Evolutionary conservation across 2,329 filamentous ascomycete genomes (phyloP).

Genomic region (Xylaria sp.): DNA sequence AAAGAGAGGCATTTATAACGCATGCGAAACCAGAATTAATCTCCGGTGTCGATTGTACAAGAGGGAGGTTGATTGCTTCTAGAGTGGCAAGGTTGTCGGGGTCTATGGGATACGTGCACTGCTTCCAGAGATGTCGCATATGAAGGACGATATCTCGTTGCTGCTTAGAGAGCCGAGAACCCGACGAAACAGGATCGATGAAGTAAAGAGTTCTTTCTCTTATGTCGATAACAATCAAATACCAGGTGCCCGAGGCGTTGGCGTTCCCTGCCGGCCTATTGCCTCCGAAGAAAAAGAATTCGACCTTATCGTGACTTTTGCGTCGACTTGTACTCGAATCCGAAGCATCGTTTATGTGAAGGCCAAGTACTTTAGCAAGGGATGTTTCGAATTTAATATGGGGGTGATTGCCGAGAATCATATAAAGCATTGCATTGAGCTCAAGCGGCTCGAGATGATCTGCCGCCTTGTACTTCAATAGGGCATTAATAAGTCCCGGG

Average conservation of each 20-base stretch:
- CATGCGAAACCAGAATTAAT: neutral
- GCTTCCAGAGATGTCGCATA: constrained; percentile 1
- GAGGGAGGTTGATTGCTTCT: neutral
- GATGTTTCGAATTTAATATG: neutral
- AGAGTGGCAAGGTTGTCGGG: neutral
- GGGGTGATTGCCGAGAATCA: neutral
- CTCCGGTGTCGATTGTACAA: neutral
- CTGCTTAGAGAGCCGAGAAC: neutral
- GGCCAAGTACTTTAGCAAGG: neutral
- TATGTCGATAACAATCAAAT: neutral
- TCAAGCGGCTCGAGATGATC: neutral
- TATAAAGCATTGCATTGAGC: constrained; percentile 7
- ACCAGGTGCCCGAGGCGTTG: neutral
- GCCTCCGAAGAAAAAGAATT: neutral
- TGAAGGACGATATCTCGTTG: neutral
- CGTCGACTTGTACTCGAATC: neutral
- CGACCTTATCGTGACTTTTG: neutral
- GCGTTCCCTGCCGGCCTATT: neutral
- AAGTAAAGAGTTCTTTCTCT: neutral
- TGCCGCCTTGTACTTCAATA: neutral
- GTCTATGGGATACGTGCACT: neutral
- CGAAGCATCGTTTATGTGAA: neutral
- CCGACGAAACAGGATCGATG: constrained; percentile 9
- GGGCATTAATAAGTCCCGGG: neutral
- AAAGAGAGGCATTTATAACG: neutral